Conservation (phyloP, 345 rosid genomes). For the Triadica sebifera region DNA sequence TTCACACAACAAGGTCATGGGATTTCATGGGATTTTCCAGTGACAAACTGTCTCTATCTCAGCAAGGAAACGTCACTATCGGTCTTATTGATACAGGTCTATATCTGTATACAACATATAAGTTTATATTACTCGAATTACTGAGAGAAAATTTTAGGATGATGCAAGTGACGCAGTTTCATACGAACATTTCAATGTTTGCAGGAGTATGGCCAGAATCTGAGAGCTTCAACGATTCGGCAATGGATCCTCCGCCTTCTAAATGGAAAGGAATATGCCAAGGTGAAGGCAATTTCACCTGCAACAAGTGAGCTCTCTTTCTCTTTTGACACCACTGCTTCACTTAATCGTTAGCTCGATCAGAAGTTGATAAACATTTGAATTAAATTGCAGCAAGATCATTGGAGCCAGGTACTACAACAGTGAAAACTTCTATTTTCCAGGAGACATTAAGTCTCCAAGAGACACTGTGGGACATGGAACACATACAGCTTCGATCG, state of each 20-base stretch:
- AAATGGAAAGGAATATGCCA: slow-evolving; percentile 31
- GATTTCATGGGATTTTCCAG: slow-evolving; percentile 26
- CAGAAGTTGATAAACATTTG: not conserved
- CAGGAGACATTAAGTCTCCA: slow-evolving; percentile 20
- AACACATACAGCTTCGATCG: slow-evolving; percentile 37
- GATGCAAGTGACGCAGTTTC: too few species aligned
- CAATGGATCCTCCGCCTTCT: slow-evolving; percentile 18
- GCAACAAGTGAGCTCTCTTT: slow-evolving; percentile 23
- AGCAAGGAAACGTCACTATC: slow-evolving; percentile 24
- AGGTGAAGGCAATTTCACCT: slow-evolving; percentile 24
- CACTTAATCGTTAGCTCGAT: too few species aligned
- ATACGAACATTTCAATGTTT: too few species aligned
- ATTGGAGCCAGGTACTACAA: slow-evolving; percentile 33
- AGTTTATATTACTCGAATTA: too few species aligned
- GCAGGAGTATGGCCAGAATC: slow-evolving; percentile 29
- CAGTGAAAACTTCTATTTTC: not conserved
- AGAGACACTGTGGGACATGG: slow-evolving; percentile 36
- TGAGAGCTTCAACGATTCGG: slow-evolving; percentile 24
- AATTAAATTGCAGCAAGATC: slow-evolving; percentile 23
- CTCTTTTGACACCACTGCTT: not conserved
- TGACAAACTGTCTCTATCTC: slow-evolving; percentile 9
- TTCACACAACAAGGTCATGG: slow-evolving; percentile 41
- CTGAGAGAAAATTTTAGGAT: too few species aligned
- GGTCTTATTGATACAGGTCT: slow-evolving; percentile 34
- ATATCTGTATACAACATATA: too few species aligned